A percentile compares a stretch with the other conserved stretches of the same genome.
phyloP scores from a whole-genome alignment of 805 yeast genomes.

The Kurtzmaniella cleridarum region DNA sequence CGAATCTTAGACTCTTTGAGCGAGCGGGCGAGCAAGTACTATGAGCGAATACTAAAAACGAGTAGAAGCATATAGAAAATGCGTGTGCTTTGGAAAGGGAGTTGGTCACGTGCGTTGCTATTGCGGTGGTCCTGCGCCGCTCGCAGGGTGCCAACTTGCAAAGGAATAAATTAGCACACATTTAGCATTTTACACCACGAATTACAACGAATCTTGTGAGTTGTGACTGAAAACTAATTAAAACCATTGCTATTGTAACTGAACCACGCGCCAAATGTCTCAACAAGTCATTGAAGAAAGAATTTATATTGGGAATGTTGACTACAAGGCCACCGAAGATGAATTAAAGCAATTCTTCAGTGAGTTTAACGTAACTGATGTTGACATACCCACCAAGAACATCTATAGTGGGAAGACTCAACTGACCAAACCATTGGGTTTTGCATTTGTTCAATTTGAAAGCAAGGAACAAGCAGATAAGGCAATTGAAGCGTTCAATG shows the following conservation, averaged over 20 bases:
- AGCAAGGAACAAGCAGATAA: slow-evolving; percentile 38
- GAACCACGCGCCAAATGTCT: slow-evolving; percentile 2
- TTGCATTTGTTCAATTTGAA: slow-evolving; percentile 54
- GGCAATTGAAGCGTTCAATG: slow-evolving; percentile 39
- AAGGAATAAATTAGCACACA: too few species aligned
- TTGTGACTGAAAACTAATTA: neutral
- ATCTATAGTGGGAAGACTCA: slow-evolving; percentile 27
- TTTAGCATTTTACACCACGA: too few species aligned
- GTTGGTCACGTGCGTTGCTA: too few species aligned
- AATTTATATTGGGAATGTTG: slow-evolving; percentile 40
- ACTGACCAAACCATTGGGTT: slow-evolving; percentile 46
- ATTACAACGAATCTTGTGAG: too few species aligned
- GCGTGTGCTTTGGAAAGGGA: too few species aligned
- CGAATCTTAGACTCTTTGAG: too few species aligned
- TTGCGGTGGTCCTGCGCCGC: too few species aligned
- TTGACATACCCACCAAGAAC: slow-evolving; percentile 49
- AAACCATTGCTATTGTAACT: slow-evolving; percentile 12
- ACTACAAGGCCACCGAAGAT: slow-evolving; percentile 36
- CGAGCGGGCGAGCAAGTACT: too few species aligned
- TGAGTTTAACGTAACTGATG: slow-evolving; percentile 40
- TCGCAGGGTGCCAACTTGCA: too few species aligned
- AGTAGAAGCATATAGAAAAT: too few species aligned
- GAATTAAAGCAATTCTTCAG: slow-evolving; percentile 45
- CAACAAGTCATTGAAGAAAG: slow-evolving; percentile 37
- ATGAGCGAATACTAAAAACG: too few species aligned